Base-by-base conservation (phyloP, 2,329 filamentous ascomycete species). In the Diaporthe ampelina region DNA sequence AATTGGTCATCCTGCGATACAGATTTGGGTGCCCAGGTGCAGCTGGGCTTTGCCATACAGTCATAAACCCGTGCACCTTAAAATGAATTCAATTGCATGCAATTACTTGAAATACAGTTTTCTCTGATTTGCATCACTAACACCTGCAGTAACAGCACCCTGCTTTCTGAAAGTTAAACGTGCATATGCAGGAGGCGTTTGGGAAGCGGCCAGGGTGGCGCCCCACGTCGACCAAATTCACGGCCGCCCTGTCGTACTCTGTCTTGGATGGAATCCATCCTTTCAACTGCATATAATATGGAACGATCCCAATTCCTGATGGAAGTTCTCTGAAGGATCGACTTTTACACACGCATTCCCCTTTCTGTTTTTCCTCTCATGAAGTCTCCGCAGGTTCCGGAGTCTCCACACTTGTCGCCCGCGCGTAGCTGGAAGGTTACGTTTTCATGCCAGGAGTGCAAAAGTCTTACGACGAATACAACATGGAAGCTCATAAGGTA, bases 151-250 rank as follows among this genome's bases (percentile, higher is more conserved):
- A 9, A 17, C 7, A 48, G 45, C 59, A 32, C 59, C 40, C 7
- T 48, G 40, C n/a, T 40, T n/a, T 43, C 26, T n/a, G 59, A 32
- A 29, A 65, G 59, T 13, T 26, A 48, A 48, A 43, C 35, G 45
- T 65, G 59, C 59, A 65, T n/a, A 40, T 65, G 59, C 59, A 48
- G 29, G 59, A 43, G 40, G 24, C 19, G 5, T 65, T 48, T 65
- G 24, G 59, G 40, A 65, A 48, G 59, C 59, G 59, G 29, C 59
- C 40, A 15, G 59, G 59, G 59, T 65, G 59, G 4, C n/a, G 59
- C 59, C 59, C 59, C 43, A 65, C 59, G 43, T 32, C 40, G 32
- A 29, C 40, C 40, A 65, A 15, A 10, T 48, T 65, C 43, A 65
- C 43, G 26, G 24, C 40, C 21, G 26, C 43, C 48, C 6, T 9